Evolutionary conservation across 2,329 filamentous ascomycete species (phyloP), one percentile per base, ranked within the genome.

Genomic region (Decorospora gaudefroyi): DNA sequence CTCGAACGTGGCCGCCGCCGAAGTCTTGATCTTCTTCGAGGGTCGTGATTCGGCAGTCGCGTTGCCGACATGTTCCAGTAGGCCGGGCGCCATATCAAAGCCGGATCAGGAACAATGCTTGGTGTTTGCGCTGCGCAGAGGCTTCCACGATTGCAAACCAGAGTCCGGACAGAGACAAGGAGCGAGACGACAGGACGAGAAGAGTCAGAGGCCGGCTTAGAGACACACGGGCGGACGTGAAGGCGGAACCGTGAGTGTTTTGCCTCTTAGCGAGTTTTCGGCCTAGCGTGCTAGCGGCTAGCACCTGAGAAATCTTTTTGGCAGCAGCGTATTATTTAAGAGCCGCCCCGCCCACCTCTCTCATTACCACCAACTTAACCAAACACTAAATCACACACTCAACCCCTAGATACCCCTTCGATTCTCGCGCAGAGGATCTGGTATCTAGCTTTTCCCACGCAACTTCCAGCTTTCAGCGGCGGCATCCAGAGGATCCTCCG

Each of bases 341-440:
- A n/a, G 40, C 31, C 37, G 32, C 29, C 42, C 46, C 42, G 27
- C 50, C 57, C 57, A 53, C 54, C 58, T 52, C 51, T 56, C 51
- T 55, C 51, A 48, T 55, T 53, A 57, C 54, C 59, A 52, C 55
- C 59, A 59, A 58, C 51, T 48, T 34, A 44, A 51, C 56, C 53
- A 61, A 46, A 51, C 53, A 49, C 57, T 53, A 52, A 42, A 49
- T 42, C 57, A 59, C 60, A 54, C 59, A 53, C 38, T 52, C 41
- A 36, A 50, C n/a, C 52, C 50, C 71, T 71, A 74, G 66, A 72
- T 71, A 73, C 68, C 68, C 50, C 44, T 64, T 64, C 53, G 67
- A 74, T 72, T 75, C 72, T 75, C 72, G 54, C 53, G 53, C 54
- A 59, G 73, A 74, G 73, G 69, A 73, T 74, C 67, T 60, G 72